A percentile compares a stretch with the other conserved stretches of the same genome.
Conservation (phyloP, 345 rosid species). For the Combretum micranthum region DNA sequence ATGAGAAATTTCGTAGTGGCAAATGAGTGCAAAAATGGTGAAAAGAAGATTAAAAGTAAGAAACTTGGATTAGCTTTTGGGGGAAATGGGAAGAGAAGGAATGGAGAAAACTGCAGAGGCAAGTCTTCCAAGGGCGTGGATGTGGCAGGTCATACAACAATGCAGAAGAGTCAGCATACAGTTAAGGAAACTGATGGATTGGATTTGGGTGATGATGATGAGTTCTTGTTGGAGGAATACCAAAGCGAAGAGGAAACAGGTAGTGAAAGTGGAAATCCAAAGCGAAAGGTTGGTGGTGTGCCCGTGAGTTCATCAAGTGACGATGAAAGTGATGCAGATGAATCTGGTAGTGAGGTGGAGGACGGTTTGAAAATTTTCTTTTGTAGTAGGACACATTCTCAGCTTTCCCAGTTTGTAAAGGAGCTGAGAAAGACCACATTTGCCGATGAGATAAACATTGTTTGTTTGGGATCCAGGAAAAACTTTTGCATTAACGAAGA, state of each 20-base stretch:
- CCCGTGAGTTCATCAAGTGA: constrained; percentile 56
- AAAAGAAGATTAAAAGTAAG: constrained; percentile 19
- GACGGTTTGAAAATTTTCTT: constrained; percentile 54
- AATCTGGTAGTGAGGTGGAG: constrained; percentile 26
- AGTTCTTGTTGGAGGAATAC: constrained; percentile 77
- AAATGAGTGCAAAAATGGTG: constrained; percentile 6
- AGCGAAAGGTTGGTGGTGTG: constrained; percentile 46
- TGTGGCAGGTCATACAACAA: constrained; percentile 13
- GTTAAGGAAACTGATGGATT: constrained; percentile 18
- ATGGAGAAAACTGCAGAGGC: constrained; percentile 14
- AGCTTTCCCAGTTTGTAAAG: constrained; percentile 79
- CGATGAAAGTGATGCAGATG: constrained; percentile 39
- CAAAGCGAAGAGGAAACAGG: constrained; percentile 66
- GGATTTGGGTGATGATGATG: constrained; percentile 45
- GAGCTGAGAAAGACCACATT: constrained; percentile 75
- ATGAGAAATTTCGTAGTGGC: constrained; percentile 44
- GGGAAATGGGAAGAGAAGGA: constrained; percentile 21
- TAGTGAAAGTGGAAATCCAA: constrained; percentile 25
- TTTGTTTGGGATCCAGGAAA: constrained; percentile 78
- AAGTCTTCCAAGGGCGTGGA: constrained; percentile 12
- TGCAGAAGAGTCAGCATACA: constrained; percentile 17
- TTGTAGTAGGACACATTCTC: constrained; percentile 93
- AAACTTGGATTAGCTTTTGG: constrained; percentile 18
- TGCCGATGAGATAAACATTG: constrained; percentile 40
- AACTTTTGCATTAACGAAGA: constrained; percentile 84